Conservation (phyloP, 2,329 filamentous ascomycete genomes). For the Zymoseptoria tritici region DNA sequence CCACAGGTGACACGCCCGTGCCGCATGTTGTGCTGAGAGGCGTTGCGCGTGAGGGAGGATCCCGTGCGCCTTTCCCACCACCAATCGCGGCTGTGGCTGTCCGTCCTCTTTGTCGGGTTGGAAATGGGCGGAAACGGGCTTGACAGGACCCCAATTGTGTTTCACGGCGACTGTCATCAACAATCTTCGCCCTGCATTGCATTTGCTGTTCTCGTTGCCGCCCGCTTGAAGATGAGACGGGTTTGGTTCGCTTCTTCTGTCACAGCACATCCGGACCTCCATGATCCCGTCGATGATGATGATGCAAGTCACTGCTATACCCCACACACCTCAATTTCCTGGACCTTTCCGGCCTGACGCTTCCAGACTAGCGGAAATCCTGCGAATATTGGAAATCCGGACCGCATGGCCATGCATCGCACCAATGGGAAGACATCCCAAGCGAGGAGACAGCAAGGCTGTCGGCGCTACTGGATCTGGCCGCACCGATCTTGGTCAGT, state of each 20-base stretch:
- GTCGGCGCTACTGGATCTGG: neutral
- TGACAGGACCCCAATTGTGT: neutral
- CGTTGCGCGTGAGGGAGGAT: neutral
- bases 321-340: neutral
- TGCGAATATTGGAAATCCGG: neutral
- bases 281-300: neutral
- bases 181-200: neutral
- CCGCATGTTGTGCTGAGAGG: neutral
- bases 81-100: neutral
- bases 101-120: neutral
- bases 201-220: neutral
- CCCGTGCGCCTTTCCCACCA: neutral
- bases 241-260: neutral
- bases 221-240: too few species aligned
- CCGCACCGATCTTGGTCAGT: neutral
- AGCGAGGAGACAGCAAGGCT: neutral
- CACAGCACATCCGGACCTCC: neutral
- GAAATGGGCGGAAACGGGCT: neutral
- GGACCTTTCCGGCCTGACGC: neutral
- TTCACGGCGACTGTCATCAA: neutral
- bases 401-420: neutral
- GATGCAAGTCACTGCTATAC: neutral
- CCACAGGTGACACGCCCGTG: neutral
- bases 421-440: neutral
- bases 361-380: neutral